Evolutionary conservation across 164 flowering plant genomes (phyloP).

Genomic region (Amborella trichopoda): DNA sequence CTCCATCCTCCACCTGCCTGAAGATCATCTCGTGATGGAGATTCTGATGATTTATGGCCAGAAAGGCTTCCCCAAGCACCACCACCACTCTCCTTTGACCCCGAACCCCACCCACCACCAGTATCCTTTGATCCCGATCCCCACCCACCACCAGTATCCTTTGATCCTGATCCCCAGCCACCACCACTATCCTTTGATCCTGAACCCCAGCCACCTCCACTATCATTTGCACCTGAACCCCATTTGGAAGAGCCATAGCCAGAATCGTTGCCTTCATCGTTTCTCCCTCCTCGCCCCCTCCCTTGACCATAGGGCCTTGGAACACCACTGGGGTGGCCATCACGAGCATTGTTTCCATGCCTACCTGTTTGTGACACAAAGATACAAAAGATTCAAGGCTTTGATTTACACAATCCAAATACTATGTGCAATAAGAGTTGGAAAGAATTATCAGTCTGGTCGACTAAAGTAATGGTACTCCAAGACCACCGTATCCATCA

Average conservation of each 20-base stretch:
- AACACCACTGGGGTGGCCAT: constrained; percentile 51
- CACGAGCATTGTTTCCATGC: constrained; percentile 34
- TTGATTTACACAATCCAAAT: too few relatives aligned
- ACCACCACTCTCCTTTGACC: constrained; percentile 9
- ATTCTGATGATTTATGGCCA: background rate
- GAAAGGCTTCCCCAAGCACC: constrained; percentile 11
- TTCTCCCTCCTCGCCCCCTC: constrained; percentile 27
- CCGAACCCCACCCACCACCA: constrained; percentile 12
- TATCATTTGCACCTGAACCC: constrained; percentile 39
- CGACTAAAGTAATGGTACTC: too few relatives aligned
- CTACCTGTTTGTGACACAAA: too few relatives aligned
- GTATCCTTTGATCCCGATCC: constrained; percentile 26
- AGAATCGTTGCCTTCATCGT: constrained; percentile 30
- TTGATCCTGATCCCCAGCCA: too few relatives aligned
- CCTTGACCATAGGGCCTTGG: constrained; percentile 67
- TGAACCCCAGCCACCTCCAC: too few relatives aligned
- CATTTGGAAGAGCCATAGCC: constrained; percentile 39
- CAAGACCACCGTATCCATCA: too few relatives aligned
- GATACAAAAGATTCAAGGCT: too few relatives aligned
- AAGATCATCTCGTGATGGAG: background rate
- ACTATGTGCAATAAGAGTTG: too few relatives aligned
- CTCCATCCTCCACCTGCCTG: constrained; percentile 4
- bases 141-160: constrained; percentile 53
- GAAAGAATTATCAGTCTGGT: too few relatives aligned
- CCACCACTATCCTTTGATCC: constrained; percentile 29